Conservation (phyloP, 2,329 filamentous ascomycete genomes). For the Rachicladosporium sp. region DNA sequence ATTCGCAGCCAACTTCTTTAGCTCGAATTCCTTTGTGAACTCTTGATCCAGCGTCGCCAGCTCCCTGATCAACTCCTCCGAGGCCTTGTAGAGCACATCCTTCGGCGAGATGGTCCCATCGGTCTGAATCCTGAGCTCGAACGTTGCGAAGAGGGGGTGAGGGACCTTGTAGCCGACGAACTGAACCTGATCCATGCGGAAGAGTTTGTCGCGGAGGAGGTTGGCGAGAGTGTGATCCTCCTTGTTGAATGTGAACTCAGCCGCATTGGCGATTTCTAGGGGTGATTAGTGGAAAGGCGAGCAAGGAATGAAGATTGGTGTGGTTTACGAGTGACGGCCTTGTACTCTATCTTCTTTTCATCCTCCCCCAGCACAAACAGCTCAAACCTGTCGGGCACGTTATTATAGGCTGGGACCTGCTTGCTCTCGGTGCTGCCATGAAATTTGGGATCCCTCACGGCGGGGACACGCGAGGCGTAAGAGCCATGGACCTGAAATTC, state of each 20-base stretch:
- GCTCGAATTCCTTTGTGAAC: constrained; percentile 84
- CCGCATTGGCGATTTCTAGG: constrained; percentile 60
- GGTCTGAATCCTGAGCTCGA: constrained; percentile 76
- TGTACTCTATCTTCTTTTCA: constrained; percentile 87
- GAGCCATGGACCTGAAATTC: no score
- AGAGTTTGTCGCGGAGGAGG: constrained; percentile 71
- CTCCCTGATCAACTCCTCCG: constrained; percentile 70
- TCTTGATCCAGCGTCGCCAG: constrained; percentile 70
- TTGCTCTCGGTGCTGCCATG: constrained; percentile 10
- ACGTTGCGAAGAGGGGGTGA: constrained; percentile 32
- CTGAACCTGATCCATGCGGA: constrained; percentile 69
- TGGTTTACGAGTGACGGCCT: constrained; percentile 71
- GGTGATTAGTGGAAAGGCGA: constrained; percentile 2
- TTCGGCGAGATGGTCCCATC: constrained; percentile 82
- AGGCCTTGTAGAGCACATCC: constrained; percentile 70
- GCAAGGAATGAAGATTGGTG: background rate
- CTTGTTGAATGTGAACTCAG: constrained; percentile 89
- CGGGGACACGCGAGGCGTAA: background rate
- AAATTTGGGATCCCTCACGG: constrained; percentile 10
- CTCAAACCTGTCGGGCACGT: constrained; percentile 59
- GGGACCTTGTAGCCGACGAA: constrained; percentile 81
- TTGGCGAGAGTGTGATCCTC: constrained; percentile 96
- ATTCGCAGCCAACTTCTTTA: constrained; percentile 60
- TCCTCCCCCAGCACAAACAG: constrained; percentile 76
- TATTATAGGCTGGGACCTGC: constrained; percentile 13